These are phyloP conservation scores for Chondrus crispus DNA, from an alignment of 23 red algal species.

Conservation along the genomic window DNA sequence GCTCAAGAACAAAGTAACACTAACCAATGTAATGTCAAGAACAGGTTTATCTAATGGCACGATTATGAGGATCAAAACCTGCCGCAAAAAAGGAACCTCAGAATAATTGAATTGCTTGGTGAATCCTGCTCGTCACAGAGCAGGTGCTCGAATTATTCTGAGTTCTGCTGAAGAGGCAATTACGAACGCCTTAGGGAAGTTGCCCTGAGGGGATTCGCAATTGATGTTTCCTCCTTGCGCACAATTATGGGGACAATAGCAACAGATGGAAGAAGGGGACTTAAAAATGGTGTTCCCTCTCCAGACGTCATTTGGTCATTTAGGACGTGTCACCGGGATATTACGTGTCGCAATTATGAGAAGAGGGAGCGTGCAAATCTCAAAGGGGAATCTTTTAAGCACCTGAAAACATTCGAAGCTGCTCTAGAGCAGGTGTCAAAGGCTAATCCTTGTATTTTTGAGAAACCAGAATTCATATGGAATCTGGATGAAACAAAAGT, in stretches of 20 bases:
- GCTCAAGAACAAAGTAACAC: background rate
- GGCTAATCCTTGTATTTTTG: background rate
- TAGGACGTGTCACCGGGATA: background rate
- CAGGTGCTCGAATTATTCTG: background rate
- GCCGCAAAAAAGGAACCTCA: background rate
- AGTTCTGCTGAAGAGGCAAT: background rate
- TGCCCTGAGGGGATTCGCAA: background rate
- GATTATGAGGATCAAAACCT: background rate
- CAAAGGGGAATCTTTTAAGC: background rate
- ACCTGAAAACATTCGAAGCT: background rate
- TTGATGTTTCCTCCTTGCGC: background rate
- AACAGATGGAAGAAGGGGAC: background rate
- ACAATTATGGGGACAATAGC: background rate
- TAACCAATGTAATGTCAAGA: background rate
- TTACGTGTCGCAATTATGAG: background rate
- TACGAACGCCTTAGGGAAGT: background rate
- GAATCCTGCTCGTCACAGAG: background rate
- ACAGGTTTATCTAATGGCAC: background rate
- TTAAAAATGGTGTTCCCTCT: background rate
- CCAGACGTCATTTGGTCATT: background rate
- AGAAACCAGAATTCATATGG: background rate
- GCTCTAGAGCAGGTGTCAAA: background rate
- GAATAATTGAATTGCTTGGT: background rate
- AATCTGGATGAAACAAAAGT: constrained; percentile 16
- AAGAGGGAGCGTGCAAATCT: background rate